phyloP scores from a whole-genome alignment of 768 basidiomycete species.

The Leucosporidium yakuticum region DNA sequence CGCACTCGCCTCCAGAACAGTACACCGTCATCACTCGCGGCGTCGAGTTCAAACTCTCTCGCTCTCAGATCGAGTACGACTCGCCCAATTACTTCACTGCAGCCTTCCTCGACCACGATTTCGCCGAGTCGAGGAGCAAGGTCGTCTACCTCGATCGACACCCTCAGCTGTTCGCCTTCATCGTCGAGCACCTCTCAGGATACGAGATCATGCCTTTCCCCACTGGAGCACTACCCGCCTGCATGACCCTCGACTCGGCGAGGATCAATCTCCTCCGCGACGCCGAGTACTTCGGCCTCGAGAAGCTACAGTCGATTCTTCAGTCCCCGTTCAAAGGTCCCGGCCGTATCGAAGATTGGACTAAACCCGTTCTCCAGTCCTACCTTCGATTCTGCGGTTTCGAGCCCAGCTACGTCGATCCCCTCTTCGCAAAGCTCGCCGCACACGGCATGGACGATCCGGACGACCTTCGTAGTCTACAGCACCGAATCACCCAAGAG shows the following conservation, averaged over 20 bases:
- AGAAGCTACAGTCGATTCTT: neutral
- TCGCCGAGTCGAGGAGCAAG: slow-evolving; percentile 13
- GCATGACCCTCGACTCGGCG: neutral
- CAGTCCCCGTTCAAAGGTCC: neutral
- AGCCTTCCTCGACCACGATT: slow-evolving; percentile 16
- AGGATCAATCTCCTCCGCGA: neutral
- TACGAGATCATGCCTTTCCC: slow-evolving; percentile 23
- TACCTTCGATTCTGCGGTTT: no score
- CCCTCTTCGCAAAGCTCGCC: no score
- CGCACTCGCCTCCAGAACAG: neutral
- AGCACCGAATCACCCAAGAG: no score
- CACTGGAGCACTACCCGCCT: neutral
- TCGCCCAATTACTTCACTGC: slow-evolving; percentile 32
- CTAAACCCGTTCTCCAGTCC: no score
- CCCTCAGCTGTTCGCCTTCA: slow-evolving; percentile 24
- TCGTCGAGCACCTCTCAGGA: slow-evolving; percentile 31
- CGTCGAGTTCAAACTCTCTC: slow-evolving; percentile 11
- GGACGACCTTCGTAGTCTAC: no score
- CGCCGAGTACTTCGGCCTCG: slow-evolving; percentile 19
- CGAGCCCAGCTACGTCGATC: no score
- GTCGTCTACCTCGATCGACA: slow-evolving; percentile 9
- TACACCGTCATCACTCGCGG: slow-evolving; percentile 22
- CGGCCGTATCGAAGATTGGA: neutral
- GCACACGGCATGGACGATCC: no score
- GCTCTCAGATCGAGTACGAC: slow-evolving; percentile 26